Evolutionary conservation across 2,329 filamentous ascomycete species (phyloP).

Genomic region (Ambrosiella xylebori): DNA sequence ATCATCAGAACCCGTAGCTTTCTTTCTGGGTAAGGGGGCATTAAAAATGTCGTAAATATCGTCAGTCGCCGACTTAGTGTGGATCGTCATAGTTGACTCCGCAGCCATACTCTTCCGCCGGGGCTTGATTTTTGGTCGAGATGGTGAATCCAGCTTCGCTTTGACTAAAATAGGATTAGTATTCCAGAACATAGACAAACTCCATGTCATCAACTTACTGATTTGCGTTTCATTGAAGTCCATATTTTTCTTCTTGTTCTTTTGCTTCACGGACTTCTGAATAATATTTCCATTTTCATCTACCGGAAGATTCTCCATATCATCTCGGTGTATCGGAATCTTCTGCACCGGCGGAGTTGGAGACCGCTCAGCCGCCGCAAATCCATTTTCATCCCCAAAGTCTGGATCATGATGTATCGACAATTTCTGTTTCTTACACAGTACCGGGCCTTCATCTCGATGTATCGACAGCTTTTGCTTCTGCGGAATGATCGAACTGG

Average conservation of each 20-base stretch:
- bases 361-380: neutral
- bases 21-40: conserved; percentile 43
- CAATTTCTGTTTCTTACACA: conserved; percentile 13
- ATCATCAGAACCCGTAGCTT: conserved; percentile 2
- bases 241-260: conserved; percentile 59
- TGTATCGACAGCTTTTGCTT: conserved; percentile 12
- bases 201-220: conserved; percentile 36
- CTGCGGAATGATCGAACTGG: conserved; percentile 6
- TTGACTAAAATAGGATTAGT: conserved; percentile 45
- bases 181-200: neutral
- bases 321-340: conserved; percentile 4
- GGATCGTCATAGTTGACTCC: conserved; percentile 96
- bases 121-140: conserved; percentile 56
- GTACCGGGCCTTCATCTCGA: conserved; percentile 9
- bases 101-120: conserved; percentile 41
- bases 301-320: neutral
- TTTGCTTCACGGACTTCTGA: conserved; percentile 18
- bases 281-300: conserved; percentile 15
- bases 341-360: neutral
- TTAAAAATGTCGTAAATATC: conserved; percentile 98
- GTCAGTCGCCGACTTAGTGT: conserved; percentile 86
- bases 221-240: conserved; percentile 88
- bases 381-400: conserved; percentile 6
- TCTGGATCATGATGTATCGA: conserved; percentile 6
- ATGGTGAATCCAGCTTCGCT: conserved; percentile 80